phyloP scores from a whole-genome alignment of 1,284 basidiomycete species.

The Ganoderma lingzhi region DNA sequence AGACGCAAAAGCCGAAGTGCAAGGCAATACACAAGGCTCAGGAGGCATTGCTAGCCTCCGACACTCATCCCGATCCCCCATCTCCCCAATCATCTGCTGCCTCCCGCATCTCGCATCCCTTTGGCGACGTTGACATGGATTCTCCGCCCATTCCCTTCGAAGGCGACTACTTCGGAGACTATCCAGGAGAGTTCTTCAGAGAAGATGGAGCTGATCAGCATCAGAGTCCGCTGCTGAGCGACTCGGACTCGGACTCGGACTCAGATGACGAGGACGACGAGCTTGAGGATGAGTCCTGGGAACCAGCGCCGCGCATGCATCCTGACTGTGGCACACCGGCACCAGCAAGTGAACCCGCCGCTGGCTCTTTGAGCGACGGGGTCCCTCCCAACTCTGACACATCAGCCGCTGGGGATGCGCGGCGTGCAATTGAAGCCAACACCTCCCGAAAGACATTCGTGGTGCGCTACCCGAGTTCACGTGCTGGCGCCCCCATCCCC shows the following conservation, averaged over 20 bases:
- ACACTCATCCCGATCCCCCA: not conserved
- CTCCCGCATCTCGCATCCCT: too few relatives aligned
- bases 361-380: too few relatives aligned
- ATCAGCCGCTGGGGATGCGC: too few relatives aligned
- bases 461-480: not conserved
- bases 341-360: too few relatives aligned
- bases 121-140: not conserved
- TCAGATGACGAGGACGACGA: not conserved
- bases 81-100: too few relatives aligned
- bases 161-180: slow-evolving; percentile 16
- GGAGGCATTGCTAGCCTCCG: not conserved
- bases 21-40: not conserved
- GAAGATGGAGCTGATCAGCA: too few relatives aligned
- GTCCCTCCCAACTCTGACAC: too few relatives aligned
- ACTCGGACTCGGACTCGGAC: too few relatives aligned
- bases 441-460: not conserved
- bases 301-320: not conserved
- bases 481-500: slow-evolving; percentile 1
- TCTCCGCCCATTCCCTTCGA: not conserved
- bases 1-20: too few relatives aligned
- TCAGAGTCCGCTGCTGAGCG: too few relatives aligned
- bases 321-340: not conserved
- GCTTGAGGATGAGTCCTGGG: not conserved
- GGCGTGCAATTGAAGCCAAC: not conserved
- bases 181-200: not conserved